A percentile compares a stretch with the other conserved stretches of the same genome.
phyloP scores from a whole-genome alignment of 1,139 yeast genomes.

The Saccharomycopsis phalli region DNA sequence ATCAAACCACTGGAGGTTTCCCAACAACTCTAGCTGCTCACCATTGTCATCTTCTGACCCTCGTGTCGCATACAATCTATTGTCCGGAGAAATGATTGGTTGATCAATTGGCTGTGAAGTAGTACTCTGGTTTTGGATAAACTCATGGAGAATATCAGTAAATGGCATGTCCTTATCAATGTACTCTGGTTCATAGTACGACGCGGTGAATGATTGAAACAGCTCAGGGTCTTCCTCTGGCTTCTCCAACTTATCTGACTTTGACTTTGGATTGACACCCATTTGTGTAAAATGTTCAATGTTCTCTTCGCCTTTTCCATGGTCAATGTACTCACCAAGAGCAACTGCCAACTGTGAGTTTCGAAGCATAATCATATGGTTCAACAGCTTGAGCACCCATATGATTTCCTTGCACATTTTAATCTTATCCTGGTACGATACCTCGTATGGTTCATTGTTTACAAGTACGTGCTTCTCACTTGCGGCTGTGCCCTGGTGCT shows the following conservation, averaged over 20 bases:
- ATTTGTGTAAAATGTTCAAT: slow-evolving; percentile 40
- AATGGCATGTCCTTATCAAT: neutral
- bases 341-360: slow-evolving; percentile 34
- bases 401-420: slow-evolving; percentile 55
- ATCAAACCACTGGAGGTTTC: slow-evolving; percentile 50
- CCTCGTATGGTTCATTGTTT: slow-evolving; percentile 14
- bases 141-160: neutral
- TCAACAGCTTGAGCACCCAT: slow-evolving; percentile 55
- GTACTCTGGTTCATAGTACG: too few relatives aligned
- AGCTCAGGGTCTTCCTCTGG: neutral
- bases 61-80: slow-evolving; percentile 1
- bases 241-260: neutral
- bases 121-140: slow-evolving; percentile 4
- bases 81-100: neutral
- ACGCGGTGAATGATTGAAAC: neutral
- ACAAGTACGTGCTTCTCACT: slow-evolving; percentile 24
- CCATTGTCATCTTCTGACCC: slow-evolving; percentile 5
- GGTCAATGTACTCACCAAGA: slow-evolving; percentile 38
- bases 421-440: slow-evolving; percentile 36
- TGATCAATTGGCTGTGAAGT: slow-evolving; percentile 1
- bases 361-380: slow-evolving; percentile 41
- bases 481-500: slow-evolving; percentile 28
- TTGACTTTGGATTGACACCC: slow-evolving; percentile 27
- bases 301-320: slow-evolving; percentile 49
- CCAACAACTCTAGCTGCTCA: slow-evolving; percentile 28